Evolutionary conservation across 768 basidiomycete genomes (phyloP), one percentile per base, ranked within the genome.

Genomic region (Trametes meyenii): DNA sequence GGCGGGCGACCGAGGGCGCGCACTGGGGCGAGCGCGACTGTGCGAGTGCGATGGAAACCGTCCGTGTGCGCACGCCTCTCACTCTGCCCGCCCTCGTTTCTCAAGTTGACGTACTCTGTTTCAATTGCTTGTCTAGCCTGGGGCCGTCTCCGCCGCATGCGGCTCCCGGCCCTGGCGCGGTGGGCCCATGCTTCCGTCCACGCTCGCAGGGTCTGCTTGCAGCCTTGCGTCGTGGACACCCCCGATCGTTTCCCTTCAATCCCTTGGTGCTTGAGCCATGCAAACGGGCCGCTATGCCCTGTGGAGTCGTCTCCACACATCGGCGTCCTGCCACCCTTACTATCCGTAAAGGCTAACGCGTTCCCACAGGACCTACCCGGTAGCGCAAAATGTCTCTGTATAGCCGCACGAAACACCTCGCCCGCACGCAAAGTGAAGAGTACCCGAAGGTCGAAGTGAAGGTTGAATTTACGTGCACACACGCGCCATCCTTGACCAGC

Each of bases 71-170:
- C 45, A 40, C 23, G 16, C 14, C 17, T 17, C 16, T 17, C 8
- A 39, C 17, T 26, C 17, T 12, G 50, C 24, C 35, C 53, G 44
- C 10, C 43, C 24, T 24, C 46, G 26, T 50, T 50, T 44, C 60
- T 62, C 61, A 56, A 51, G 43, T 55, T 62, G 61, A 62, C 50
- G 61, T 51, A 42, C 12, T 62, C 40, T 3, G 21, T 38, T 44
- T 49, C 21, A 46, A 56, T 52, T 44, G 40, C 43, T 39, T 13
- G 14, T 42, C 24, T 29, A 24, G 40, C 44, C 13, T 44, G 43
- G 49, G 49, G 61, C 55, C 36, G 50, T 51, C 49, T 7, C 17
- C 2, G 26, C 49, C 42, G 45, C 24, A 51, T 54, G 60, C 23
- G 54, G 49, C 49, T 43, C 40, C 24, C 35, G 40, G 55, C 49